Base-by-base conservation (phyloP, 2,329 filamentous ascomycete species). In the Stagonosporopsis tanaceti region DNA sequence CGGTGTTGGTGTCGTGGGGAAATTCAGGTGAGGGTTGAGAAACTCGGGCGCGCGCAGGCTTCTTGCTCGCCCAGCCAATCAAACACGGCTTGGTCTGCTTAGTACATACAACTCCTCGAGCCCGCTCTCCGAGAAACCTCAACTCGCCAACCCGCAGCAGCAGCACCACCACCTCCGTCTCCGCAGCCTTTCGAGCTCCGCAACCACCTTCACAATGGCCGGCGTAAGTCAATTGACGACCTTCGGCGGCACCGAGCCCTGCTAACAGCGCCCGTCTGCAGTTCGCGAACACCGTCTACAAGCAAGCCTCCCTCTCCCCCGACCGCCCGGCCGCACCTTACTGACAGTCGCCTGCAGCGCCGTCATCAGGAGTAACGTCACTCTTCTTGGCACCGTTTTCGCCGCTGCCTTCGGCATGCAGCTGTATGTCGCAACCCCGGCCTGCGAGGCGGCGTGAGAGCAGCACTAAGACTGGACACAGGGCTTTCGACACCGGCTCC, bases 331-430 rank as follows among this genome's bases (percentile, higher is more conserved):
- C 60, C 52, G 47, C 52, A 47, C 62, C 24, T 56, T 47, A 66
- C 73, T 74, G 58, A 74, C 65, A 63, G 61, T 74, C 73, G 61
- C 48, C 35, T 67, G 66, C 80, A 98, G 95, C 84, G 80, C 87
- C 75, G 74, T 98, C 69, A 89, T 98, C 84, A 89, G 90, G 79
- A 89, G 86, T 77, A 99, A 99, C 85, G 89, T 85, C 72, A 84
- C 90, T 77, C 97, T 97, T 87, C 84, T 99, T 72, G 89, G 87
- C 67, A 85, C 88, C 65, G 91, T 99, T 76, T 99, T 99, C 78
- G 86, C 83, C 68, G 85, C 87, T 67, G 94, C 93, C 67, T 99
- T 99, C 76, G 91, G 85, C 64, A 93, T 96, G 77, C 92, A 98
- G 84, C 85, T 99, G 95, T 99, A 87, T 76, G 91, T 81, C 32